phyloP scores from a whole-genome alignment of 148 eudicot species.

The Chenopodium formosanum region DNA sequence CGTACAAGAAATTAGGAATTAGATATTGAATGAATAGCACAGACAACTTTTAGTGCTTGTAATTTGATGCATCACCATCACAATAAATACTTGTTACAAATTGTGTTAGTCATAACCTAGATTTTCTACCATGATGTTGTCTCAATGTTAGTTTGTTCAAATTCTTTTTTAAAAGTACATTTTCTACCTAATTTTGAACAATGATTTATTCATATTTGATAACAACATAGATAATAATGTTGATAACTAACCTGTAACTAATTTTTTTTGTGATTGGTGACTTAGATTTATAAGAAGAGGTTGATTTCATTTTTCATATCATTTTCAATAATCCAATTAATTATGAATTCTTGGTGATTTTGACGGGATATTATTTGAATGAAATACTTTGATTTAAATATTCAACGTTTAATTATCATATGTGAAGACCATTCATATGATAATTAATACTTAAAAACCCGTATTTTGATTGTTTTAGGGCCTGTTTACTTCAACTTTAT shows the following conservation, averaged over 20 bases:
- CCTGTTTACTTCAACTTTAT: no score
- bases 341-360: no score
- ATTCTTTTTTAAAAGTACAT: background rate
- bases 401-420: no score
- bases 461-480: no score
- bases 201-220: background rate
- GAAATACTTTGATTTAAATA: no score
- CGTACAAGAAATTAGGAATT: background rate
- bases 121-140: slow-evolving; percentile 21
- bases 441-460: no score
- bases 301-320: background rate
- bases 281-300: background rate
- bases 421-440: no score
- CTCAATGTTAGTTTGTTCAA: background rate
- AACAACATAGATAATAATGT: background rate
- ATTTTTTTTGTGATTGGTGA: background rate
- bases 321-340: background rate
- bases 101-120: slow-evolving; percentile 5
- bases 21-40: slow-evolving; percentile 7
- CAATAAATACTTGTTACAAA: slow-evolving; percentile 9
- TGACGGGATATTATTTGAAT: no score
- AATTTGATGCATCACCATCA: slow-evolving; percentile 20
- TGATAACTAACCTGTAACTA: background rate
- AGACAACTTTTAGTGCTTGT: slow-evolving; percentile 13
- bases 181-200: background rate